Evolutionary conservation across 2,329 filamentous ascomycete species (phyloP).

Genomic region (Verticillium nonalfalfae): DNA sequence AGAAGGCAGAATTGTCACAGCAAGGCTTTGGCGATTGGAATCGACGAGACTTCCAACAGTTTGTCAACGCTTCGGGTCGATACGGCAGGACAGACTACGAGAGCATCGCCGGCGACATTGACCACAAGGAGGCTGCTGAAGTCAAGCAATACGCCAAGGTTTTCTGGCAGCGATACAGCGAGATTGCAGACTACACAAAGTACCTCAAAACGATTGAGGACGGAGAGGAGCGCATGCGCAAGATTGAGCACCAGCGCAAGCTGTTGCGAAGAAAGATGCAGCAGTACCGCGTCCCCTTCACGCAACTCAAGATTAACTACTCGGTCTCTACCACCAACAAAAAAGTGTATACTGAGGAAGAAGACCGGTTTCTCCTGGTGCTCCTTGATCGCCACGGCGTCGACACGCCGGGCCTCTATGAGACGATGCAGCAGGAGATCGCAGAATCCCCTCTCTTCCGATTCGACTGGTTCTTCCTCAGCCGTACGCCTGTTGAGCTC

Average conservation of each 20-base stretch:
- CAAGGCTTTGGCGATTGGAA: constrained; percentile 95
- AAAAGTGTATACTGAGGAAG: constrained; percentile 98
- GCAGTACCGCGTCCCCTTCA: constrained; percentile 93
- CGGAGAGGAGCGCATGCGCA: constrained; percentile 82
- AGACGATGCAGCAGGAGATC: constrained; percentile 95
- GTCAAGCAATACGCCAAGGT: constrained; percentile 88
- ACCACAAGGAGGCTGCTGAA: constrained; percentile 80
- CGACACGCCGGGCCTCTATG: constrained; percentile 84
- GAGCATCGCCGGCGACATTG: constrained; percentile 80
- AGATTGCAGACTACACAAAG: constrained; percentile 84
- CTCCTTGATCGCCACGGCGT: constrained; percentile 89
- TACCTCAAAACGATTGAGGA: constrained; percentile 85
- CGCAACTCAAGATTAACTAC: constrained; percentile 98
- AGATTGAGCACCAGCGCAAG: constrained; percentile 87
- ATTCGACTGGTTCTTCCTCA: constrained; percentile 99
- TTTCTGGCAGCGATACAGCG: constrained; percentile 93
- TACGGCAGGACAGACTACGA: constrained; percentile 84
- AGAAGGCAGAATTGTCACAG: constrained; percentile 75
- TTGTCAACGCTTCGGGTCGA: constrained; percentile 90
- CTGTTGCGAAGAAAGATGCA: constrained; percentile 92
- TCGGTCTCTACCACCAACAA: constrained; percentile 99
- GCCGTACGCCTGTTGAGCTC: constrained; percentile 86
- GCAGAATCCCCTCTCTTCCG: constrained; percentile 90
- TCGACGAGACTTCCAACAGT: constrained; percentile 95
- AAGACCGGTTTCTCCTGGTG: constrained; percentile 91